Percentiles rank a stretch among this genome's conserved stretches.
Conservation (phyloP, 179 eudicot species). For the Dionaea muscipula region DNA sequence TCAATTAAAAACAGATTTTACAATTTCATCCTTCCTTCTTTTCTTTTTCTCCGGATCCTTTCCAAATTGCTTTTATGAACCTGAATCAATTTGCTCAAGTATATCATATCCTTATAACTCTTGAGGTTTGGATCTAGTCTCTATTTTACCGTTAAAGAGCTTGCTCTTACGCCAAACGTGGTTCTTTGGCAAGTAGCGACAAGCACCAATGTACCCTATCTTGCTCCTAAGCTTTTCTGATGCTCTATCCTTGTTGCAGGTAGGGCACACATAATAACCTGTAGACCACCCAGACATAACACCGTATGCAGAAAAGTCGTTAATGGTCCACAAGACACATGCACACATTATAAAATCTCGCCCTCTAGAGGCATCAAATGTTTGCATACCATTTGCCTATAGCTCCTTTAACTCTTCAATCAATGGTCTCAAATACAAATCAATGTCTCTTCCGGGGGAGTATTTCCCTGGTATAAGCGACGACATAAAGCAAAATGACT, state of each 20-base stretch:
- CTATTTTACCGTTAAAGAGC: not conserved
- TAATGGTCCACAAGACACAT: constrained; percentile 10
- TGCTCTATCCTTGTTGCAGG: not conserved
- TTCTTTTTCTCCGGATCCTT: not conserved
- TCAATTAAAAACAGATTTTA: constrained; percentile 1
- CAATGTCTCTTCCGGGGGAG: constrained; percentile 5
- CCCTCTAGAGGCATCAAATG: constrained; percentile 10
- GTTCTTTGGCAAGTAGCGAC: not conserved
- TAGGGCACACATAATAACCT: not conserved
- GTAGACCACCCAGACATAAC: constrained; percentile 1
- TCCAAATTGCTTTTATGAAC: not conserved
- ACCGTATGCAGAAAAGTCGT: constrained; percentile 8
- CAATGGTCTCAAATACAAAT: constrained; percentile 10
- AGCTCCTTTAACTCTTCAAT: constrained; percentile 10
- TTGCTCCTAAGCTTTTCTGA: not conserved
- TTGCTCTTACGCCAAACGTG: constrained; percentile 5
- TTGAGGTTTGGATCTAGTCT: not conserved
- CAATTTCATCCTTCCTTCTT: not conserved
- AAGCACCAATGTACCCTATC: constrained; percentile 1
- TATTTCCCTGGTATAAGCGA: constrained; percentile 9
- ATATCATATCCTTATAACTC: constrained; percentile 5
- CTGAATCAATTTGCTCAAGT: not conserved
- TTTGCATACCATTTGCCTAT: constrained; percentile 4
- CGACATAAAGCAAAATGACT: constrained; percentile 6
- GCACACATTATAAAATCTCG: constrained; percentile 9